Base-by-base conservation (phyloP, 768 basidiomycete species). In the Cystoderma amianthinum region DNA sequence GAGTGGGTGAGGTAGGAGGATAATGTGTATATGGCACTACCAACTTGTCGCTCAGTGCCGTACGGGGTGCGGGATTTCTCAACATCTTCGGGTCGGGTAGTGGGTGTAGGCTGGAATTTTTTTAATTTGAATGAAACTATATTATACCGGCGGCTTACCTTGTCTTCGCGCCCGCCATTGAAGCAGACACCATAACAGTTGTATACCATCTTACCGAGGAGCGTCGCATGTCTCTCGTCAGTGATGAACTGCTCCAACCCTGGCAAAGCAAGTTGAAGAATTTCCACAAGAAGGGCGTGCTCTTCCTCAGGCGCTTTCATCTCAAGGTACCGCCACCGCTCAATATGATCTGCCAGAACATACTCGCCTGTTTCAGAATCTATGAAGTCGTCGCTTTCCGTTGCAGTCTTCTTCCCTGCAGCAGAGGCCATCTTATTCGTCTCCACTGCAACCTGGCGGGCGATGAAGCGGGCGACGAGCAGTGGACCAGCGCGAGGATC, bases 1-100 rank as follows among this genome's bases (percentile, higher is more conserved):
- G 86, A 87, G 60, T 92, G 89, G 3, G 69, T 60, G 38, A 87
- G 69, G 62, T 91, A 89, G 24, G 85, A 75, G 2, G 89, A 89
- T 38, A 89, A 70, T 17, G 76, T 68, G 58, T 87, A 92, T 51
- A 89, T 62, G 12, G 80, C 89, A 37, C 73, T 71, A 39, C 89
- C 89, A 35, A 89, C 64, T 62, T 92, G 89, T 19, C 72, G 78
- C 36, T 74, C 61, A 10, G 87, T 89, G 42, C 88, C 88, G 42
- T 74, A 67, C 2, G 86, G 82, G 5, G 85, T 88, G 41, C 89
- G 80, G 2, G 86, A 83, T 57, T 72, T 71, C 56, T 90, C 87
- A 17, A 74, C 56, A 33, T 85, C 76, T 59, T 90, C 88, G 1
- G 82, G 81, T 20, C 79, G 76, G 33, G 60, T 68, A 1, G 56